Evolutionary conservation across 2,329 filamentous ascomycete genomes (phyloP).

Genomic region (Pyrenochaeta sp.): DNA sequence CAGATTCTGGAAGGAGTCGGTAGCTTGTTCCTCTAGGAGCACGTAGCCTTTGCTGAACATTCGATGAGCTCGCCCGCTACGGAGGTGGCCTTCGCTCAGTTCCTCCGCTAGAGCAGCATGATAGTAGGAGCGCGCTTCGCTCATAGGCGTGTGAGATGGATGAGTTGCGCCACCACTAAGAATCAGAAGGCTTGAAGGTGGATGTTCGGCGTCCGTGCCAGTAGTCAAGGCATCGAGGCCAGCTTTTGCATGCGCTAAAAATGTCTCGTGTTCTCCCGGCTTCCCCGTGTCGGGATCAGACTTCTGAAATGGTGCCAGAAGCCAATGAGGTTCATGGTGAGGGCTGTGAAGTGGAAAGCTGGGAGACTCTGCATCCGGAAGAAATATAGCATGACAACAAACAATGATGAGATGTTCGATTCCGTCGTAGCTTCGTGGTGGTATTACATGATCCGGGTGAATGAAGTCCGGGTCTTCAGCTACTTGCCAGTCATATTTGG

Average conservation of each 20-base stretch:
- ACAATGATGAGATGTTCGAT: slow-evolving; percentile 72
- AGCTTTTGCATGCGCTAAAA: slow-evolving; percentile 75
- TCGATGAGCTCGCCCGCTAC: slow-evolving; percentile 32
- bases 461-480: slow-evolving; percentile 30
- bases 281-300: slow-evolving; percentile 49
- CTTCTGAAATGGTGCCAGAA: slow-evolving; percentile 77
- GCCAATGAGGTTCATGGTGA: slow-evolving; percentile 58
- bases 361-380: slow-evolving; percentile 35
- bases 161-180: slow-evolving; percentile 73
- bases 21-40: slow-evolving; percentile 72
- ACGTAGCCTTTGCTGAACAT: slow-evolving; percentile 56
- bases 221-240: slow-evolving; percentile 65
- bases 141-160: slow-evolving; percentile 35
- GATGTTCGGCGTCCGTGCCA: slow-evolving; percentile 52
- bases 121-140: slow-evolving; percentile 50
- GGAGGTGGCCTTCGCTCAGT: slow-evolving; percentile 29
- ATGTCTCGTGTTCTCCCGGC: slow-evolving; percentile 78
- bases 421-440: slow-evolving; percentile 33
- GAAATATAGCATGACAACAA: slow-evolving; percentile 85
- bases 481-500: slow-evolving; percentile 7
- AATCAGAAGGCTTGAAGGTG: slow-evolving; percentile 60
- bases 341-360: slow-evolving; percentile 41
- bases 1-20: slow-evolving; percentile 88
- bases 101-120: slow-evolving; percentile 41
- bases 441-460: slow-evolving; percentile 41